Evolutionary conservation across 371 early-diverging fungal species (phyloP), one percentile per base, ranked within the genome.

Genomic region (Nematocida sp.): DNA sequence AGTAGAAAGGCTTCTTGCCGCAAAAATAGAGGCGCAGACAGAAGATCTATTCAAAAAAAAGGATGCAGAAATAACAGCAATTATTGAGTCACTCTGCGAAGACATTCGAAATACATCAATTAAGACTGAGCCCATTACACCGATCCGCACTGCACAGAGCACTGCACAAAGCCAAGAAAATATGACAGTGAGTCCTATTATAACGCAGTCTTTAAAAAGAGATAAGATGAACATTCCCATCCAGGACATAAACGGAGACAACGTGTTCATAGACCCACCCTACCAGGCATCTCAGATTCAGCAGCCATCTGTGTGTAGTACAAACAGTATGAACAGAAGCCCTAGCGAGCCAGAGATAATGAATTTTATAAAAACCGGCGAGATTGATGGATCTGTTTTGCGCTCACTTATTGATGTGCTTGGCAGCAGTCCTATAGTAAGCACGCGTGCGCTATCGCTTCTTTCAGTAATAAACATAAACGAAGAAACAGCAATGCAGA

Each of bases 101-200:
- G 71, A 78, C 55, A 78, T 78, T 54, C 47, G 71, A 67, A 78
- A 67, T 52, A 78, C 80, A 5, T 66, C 70, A 13, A 78, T 78
- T 25, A 69, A 42, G 40, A 13, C 25, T 15, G 54, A 70, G 27
- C 42, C 40, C 2, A n/a, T 39, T 18, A 45, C 69, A 4, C 52
- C 47, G 13, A 64, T 64, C 11, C 33, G 44, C 42, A 33, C 44
- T 0, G 9, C 45, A 23, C 42, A 18, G 42, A 18, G 9, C 52
- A 13, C 18, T 1, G 13, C 9, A 1, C 9, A 11, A 1, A 9
- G 42, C 42, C 64, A 64, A 7, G 58, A 27, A 23, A 58, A 58
- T 42, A 42, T 64, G 64, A 11, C 6, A 2, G 7, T 18, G n/a
- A 64, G 64, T 42, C 64, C 64, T 9, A 64, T 64, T n/a, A 64